Evolutionary conservation across 1,139 yeast genomes (phyloP), one percentile per base, ranked within the genome.

Genomic region (Yamadazyma conglobata): DNA sequence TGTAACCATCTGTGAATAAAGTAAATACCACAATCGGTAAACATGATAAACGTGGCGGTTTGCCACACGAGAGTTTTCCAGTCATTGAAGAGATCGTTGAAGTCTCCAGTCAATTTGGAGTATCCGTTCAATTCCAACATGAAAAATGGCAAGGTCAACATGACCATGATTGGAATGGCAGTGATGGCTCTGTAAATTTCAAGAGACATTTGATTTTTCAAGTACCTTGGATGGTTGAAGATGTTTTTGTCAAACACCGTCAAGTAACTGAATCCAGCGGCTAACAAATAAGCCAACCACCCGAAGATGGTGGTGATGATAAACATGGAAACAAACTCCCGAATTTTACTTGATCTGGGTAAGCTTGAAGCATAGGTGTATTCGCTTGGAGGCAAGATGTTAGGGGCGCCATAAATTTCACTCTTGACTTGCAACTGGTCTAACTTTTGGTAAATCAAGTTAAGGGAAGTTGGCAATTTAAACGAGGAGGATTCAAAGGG

Each of bases 151-250:
- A 79, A 73, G 0, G 98, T 91, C 44, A 86, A 67, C 24, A 75
- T 41, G 13, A 93, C 93, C 97, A 91, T 91, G 21, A 68, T 51
- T 18, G 98, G 98, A 45, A 91, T 88, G 12, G 97, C 81, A 12
- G 80, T 60, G 35, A 75, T 45, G 1, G 96, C 96, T 51, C 79
- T 81, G 40, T 70, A 62, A 44, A 91, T 83, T 55, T 91, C 98
- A 56, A 86, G 63, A 6, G 73, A 60, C 73, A 91, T 78, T 63
- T 91, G 98, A 61, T 91, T 89, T 58, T 91, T 91, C 60, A 91
- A 73, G 60, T 86, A 91, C 56, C 95, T 77, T 37, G 98, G 98
- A 56, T 91, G 98, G 61, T 91, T 85, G 70, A 91, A 87, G 37
- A 88, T 85, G 37, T 79, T 79, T 50, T 79, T 81, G 60, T 91